These are phyloP conservation scores for Alternaria infectoria DNA, from an alignment of 2,329 filamentous ascomycete genomes.

Conservation along the genomic window DNA sequence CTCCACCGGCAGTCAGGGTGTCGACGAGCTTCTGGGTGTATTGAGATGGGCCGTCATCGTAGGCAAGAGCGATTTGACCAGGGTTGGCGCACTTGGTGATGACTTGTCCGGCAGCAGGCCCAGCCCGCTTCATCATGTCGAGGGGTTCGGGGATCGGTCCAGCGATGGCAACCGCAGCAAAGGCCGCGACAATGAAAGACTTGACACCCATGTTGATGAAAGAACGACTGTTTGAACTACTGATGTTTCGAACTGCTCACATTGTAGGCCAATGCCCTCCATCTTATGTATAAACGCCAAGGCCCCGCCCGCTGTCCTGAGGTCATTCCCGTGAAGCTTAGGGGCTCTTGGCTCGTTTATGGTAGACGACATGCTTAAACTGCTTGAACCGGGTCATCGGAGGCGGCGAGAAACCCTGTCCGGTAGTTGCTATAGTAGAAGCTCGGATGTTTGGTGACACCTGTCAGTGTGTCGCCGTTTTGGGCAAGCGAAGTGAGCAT, in stretches of 20 bases:
- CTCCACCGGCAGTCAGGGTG: slow-evolving; percentile 37
- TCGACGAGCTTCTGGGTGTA: slow-evolving; percentile 44
- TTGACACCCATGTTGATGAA: slow-evolving; percentile 30
- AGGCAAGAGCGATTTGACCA: slow-evolving; percentile 41
- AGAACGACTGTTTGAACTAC: not conserved
- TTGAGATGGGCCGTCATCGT: slow-evolving; percentile 46
- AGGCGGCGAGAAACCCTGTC: slow-evolving; percentile 6
- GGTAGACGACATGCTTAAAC: slow-evolving; percentile 29
- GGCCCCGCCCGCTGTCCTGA: not conserved
- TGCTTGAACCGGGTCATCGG: slow-evolving; percentile 25
- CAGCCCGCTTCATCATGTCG: slow-evolving; percentile 34
- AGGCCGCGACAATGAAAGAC: slow-evolving; percentile 27
- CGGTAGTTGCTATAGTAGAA: not conserved
- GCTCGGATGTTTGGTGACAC: not conserved
- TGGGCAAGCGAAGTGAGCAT: not conserved
- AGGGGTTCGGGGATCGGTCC: slow-evolving; percentile 34
- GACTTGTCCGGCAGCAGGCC: slow-evolving; percentile 37
- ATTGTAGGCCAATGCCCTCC: not conserved
- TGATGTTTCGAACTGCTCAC: not conserved
- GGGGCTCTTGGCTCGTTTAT: slow-evolving; percentile 39
- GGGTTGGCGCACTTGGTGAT: slow-evolving; percentile 39
- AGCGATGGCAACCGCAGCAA: slow-evolving; percentile 27
- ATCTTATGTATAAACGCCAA: slow-evolving; percentile 22
- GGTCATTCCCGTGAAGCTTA: slow-evolving; percentile 18
- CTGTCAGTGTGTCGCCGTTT: not conserved